Evolutionary conservation across 2,329 filamentous ascomycete genomes (phyloP).

Genomic region (Penicillium sp.): DNA sequence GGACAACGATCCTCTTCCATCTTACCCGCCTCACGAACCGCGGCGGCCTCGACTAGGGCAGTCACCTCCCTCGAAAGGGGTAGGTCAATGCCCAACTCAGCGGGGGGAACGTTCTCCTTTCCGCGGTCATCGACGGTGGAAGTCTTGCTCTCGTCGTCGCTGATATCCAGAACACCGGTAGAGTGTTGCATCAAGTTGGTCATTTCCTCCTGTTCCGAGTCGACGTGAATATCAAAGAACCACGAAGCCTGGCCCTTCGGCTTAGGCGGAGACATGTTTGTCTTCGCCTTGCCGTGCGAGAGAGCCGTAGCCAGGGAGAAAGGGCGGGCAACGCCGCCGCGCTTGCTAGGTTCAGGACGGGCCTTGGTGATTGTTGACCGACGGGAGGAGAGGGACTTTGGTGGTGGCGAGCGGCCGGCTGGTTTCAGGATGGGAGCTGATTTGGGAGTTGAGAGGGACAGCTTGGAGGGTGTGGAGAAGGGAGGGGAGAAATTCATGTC

Average conservation of each 20-base stretch:
- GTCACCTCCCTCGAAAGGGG: constrained; percentile 45
- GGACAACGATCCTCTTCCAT: constrained; percentile 69
- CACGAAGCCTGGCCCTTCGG: constrained; percentile 61
- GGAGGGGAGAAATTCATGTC: constrained; percentile 30
- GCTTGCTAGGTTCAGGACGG: constrained; percentile 69
- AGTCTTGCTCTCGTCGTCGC: constrained; percentile 75
- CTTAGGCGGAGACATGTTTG: constrained; percentile 40
- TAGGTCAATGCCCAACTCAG: constrained; percentile 64
- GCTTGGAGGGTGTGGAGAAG: constrained; percentile 35
- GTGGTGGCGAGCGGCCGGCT: constrained; percentile 79
- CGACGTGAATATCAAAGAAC: constrained; percentile 95
- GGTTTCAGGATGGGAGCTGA: constrained; percentile 68
- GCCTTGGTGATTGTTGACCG: constrained; percentile 68
- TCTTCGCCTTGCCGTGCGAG: constrained; percentile 58
- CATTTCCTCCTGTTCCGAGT: constrained; percentile 87
- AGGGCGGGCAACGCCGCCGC: constrained; percentile 59
- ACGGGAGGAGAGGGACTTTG: constrained; percentile 71
- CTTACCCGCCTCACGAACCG: constrained; percentile 59
- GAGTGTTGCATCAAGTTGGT: constrained; percentile 92
- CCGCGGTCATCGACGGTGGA: constrained; percentile 64
- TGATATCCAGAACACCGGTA: constrained; percentile 85
- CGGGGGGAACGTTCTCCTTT: constrained; percentile 92
- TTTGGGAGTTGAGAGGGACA: constrained; percentile 46
- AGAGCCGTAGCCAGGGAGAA: constrained; percentile 84
- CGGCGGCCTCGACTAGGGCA: constrained; percentile 28